Evolutionary conservation across 2,329 filamentous ascomycete species (phyloP).

Genomic region (Pyrenochaeta sp.): DNA sequence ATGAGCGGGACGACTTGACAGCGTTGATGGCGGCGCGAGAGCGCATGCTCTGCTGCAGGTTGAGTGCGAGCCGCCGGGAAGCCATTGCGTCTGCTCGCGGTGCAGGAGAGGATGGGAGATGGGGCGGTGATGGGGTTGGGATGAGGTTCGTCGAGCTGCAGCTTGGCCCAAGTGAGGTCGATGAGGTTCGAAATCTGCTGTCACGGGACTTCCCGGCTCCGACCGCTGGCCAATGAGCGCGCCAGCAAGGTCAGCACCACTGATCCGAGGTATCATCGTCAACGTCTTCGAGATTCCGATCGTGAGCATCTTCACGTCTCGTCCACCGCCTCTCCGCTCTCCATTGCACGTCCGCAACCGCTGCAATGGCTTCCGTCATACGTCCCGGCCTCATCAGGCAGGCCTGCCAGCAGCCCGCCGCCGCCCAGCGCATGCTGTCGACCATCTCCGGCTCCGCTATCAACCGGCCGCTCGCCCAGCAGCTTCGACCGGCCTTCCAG

Average conservation of each 20-base stretch:
- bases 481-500: slow-evolving; percentile 51
- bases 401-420: slow-evolving; percentile 50
- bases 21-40: slow-evolving; percentile 84
- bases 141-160: slow-evolving; percentile 36
- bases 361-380: slow-evolving; percentile 62
- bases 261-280: slow-evolving; percentile 32
- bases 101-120: slow-evolving; percentile 35
- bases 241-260: slow-evolving; percentile 25
- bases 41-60: slow-evolving; percentile 89
- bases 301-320: slow-evolving; percentile 5
- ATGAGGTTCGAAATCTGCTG: slow-evolving; percentile 33
- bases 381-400: slow-evolving; percentile 61
- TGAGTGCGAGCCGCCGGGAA: slow-evolving; percentile 95
- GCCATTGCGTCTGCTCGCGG: slow-evolving; percentile 71
- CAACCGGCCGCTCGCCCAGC: slow-evolving; percentile 48
- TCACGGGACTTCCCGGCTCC: slow-evolving; percentile 29
- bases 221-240: slow-evolving; percentile 29
- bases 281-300: slow-evolving; percentile 14
- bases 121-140: slow-evolving; percentile 38
- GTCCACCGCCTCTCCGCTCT: slow-evolving; percentile 14
- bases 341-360: slow-evolving; percentile 13
- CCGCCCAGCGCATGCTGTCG: slow-evolving; percentile 56
- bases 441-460: slow-evolving; percentile 49
- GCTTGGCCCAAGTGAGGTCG: slow-evolving; percentile 35
- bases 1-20: slow-evolving; percentile 59